Percentiles rank a stretch among this genome's conserved stretches.
phyloP scores from a whole-genome alignment of 164 flowering plant genomes.

The Litsea cubeba region DNA sequence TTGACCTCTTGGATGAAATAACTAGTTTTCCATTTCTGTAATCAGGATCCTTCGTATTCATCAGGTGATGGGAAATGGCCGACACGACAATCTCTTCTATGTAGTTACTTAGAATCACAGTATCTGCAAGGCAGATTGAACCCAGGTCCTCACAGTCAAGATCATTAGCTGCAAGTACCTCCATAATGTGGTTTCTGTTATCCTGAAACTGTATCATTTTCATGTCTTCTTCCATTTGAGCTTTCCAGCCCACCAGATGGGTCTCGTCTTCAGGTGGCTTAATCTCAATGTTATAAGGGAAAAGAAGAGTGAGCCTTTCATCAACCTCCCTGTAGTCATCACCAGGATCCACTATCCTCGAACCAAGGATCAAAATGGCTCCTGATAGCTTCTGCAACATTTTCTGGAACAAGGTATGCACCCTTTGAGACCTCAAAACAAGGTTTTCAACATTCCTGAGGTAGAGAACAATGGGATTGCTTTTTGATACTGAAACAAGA shows the following conservation, averaged over 20 bases:
- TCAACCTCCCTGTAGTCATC: slow-evolving; percentile 49
- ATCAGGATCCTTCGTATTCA: slow-evolving; percentile 72
- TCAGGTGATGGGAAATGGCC: slow-evolving; percentile 86
- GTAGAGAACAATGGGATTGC: slow-evolving; percentile 66
- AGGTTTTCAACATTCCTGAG: slow-evolving; percentile 77
- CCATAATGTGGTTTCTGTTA: slow-evolving; percentile 73
- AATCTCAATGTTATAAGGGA: slow-evolving; percentile 84
- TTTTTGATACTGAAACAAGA: slow-evolving; percentile 58
- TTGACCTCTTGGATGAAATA: slow-evolving; percentile 76
- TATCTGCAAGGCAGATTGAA: slow-evolving; percentile 63
- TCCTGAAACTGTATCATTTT: slow-evolving; percentile 79
- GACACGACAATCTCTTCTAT: slow-evolving; percentile 94
- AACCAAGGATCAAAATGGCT: slow-evolving; percentile 79
- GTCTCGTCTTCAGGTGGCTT: slow-evolving; percentile 78
- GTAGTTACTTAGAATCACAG: slow-evolving; percentile 60
- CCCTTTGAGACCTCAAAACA: slow-evolving; percentile 54
- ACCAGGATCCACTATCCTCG: slow-evolving; percentile 44
- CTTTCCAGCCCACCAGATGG: slow-evolving; percentile 77
- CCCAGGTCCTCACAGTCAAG: slow-evolving; percentile 86
- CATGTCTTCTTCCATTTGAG: slow-evolving; percentile 86
- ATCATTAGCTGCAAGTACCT: slow-evolving; percentile 84
- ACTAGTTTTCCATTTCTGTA: slow-evolving; percentile 89
- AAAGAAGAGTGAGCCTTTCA: slow-evolving; percentile 57
- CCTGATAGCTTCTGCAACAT: slow-evolving; percentile 80
- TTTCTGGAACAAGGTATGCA: slow-evolving; percentile 67